A percentile compares a stretch with the other conserved stretches of the same genome.
Conservation (phyloP, 2,329 filamentous ascomycete genomes). For the Talaromyces sp. region DNA sequence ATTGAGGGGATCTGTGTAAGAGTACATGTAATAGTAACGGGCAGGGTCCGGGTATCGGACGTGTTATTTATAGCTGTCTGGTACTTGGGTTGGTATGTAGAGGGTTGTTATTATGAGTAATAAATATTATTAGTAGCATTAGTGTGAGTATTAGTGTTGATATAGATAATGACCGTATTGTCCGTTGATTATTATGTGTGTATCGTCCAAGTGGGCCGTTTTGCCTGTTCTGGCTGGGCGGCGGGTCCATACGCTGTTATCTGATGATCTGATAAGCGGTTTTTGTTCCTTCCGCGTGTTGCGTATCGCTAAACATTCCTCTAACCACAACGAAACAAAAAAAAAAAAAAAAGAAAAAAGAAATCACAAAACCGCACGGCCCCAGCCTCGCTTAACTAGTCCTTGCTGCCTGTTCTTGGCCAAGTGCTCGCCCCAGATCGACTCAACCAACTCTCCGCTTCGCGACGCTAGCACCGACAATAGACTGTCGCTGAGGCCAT, state of each 20-base stretch:
- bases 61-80: background rate
- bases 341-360: too few relatives aligned
- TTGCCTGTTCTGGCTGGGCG: background rate
- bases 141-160: background rate
- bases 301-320: background rate
- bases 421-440: conserved; percentile 57
- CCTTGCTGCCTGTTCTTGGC: conserved; percentile 23
- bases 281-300: background rate
- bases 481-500: conserved; percentile 79
- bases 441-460: conserved; percentile 71
- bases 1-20: background rate
- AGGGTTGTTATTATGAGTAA: background rate
- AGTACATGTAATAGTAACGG: background rate
- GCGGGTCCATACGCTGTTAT: background rate
- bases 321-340: background rate
- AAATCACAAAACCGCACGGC: conserved; percentile 3
- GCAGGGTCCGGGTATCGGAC: background rate
- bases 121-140: background rate
- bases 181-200: background rate
- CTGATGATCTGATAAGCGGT: background rate
- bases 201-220: background rate
- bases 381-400: conserved; percentile 15
- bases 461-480: conserved; percentile 72
- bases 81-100: too few relatives aligned
- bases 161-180: background rate